A percentile compares a stretch with the other conserved stretches of the same genome.
Evolutionary conservation across 177 flowering plant genomes (phyloP).

Genomic region (Vitis hybrid): DNA sequence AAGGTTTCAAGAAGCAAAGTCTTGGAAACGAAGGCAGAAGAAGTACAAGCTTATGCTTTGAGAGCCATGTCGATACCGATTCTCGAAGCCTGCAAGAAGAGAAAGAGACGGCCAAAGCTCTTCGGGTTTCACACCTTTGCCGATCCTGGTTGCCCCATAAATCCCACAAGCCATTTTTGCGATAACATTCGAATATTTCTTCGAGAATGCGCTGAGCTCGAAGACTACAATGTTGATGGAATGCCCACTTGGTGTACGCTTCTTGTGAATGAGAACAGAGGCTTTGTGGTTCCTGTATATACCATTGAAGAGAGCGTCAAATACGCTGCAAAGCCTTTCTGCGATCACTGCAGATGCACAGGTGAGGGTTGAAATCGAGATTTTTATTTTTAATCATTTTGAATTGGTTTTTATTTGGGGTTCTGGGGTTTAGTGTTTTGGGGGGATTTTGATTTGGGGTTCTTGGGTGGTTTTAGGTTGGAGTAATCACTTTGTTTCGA

Average conservation of each 20-base stretch:
- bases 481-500: conserved; percentile 78
- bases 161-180: conserved; percentile 53
- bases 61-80: conserved; percentile 31
- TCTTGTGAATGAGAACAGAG: conserved; percentile 51
- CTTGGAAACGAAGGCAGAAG: conserved; percentile 1
- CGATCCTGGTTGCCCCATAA: conserved; percentile 51
- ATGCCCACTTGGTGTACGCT: conserved; percentile 68
- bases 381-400: conserved; percentile 1
- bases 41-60: background rate
- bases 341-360: conserved; percentile 76
- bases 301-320: conserved; percentile 66
- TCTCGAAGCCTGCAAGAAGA: conserved; percentile 38
- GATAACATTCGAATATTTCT: conserved; percentile 67
- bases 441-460: background rate
- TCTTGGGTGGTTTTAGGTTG: conserved; percentile 50
- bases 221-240: conserved; percentile 45
- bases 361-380: conserved; percentile 34
- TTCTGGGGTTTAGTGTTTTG: conserved; percentile 1
- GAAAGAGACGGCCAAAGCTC: conserved; percentile 43
- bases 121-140: conserved; percentile 55
- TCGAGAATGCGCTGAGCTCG: conserved; percentile 49
- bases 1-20: conserved; percentile 3
- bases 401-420: background rate
- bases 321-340: conserved; percentile 46
- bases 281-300: conserved; percentile 63